These are phyloP conservation scores for Hemileccinum rubropunctum DNA, from an alignment of 768 basidiomycete species.

Conservation along the genomic window DNA sequence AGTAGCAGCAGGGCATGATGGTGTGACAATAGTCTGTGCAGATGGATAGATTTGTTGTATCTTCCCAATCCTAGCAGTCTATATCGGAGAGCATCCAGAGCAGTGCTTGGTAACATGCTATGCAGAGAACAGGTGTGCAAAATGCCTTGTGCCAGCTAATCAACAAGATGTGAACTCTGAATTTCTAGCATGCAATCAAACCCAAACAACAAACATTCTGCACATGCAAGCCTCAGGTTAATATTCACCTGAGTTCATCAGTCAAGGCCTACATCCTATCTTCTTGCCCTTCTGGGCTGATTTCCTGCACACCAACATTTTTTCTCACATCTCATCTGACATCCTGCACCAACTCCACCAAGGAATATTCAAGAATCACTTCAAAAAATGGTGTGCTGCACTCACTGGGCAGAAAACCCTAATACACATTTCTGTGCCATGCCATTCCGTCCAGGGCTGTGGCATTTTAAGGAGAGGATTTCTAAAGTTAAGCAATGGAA, in stretches of 20 bases:
- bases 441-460: background rate
- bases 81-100: background rate
- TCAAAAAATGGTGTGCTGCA: background rate
- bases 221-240: too few species aligned
- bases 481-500: slow-evolving; percentile 1
- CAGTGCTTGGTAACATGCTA: background rate
- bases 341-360: slow-evolving; percentile 4
- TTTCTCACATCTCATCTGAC: background rate
- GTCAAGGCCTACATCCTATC: background rate
- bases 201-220: too few species aligned
- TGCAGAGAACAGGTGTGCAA: too few species aligned
- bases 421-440: background rate
- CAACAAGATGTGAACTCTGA: too few species aligned
- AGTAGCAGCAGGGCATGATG: too few species aligned
- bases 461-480: background rate
- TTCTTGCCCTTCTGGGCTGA: slow-evolving; percentile 5
- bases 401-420: background rate
- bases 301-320: background rate
- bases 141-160: too few species aligned
- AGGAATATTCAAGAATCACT: background rate
- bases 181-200: too few species aligned
- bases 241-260: background rate
- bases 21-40: too few species aligned
- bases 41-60: background rate
- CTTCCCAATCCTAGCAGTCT: slow-evolving; percentile 1